Evolutionary conservation across 1,139 yeast species (phyloP), one percentile per base, ranked within the genome.

Genomic region (Dujonia santamariae): DNA sequence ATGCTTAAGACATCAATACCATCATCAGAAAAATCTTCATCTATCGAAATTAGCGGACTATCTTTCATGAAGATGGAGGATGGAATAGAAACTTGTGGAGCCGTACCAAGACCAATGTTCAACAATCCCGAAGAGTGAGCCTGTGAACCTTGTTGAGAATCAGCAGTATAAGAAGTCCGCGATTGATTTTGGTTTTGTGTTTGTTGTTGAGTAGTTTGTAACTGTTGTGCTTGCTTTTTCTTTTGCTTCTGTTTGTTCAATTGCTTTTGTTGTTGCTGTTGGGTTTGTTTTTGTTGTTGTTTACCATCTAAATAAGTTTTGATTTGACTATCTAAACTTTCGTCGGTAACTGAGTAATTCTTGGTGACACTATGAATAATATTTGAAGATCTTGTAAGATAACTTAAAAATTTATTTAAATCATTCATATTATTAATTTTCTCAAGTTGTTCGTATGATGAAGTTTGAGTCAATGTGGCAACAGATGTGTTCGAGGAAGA

Each of bases 331-430:
- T 64, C 63, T 20, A 68, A 36, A 19, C 39, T 50, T 39, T 28
- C 39, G 24, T 34, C 34, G 4, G 27, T 17, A n/a, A 20, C 31
- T n/a, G 36, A 16, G 13, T 31, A 47, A 30, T 54, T 56, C 40
- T 67, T 67, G 13, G 71, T 65, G 7, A 59, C 75, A 42, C 68
- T 55, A 39, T 65, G 67, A 33, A 69, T 61, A 12, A 69, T 54
- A 40, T 55, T 64, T 14, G 69, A 56, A 13, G 66, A 63, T 37
- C 62, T 67, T 26, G 63, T 59, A 26, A 65, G 50, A 42, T 67
- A 68, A n/a, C 58, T 60, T 31, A 69, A 49, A 38, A 67, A 67
- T 43, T 62, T 61, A 42, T 69, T 67, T 42, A 69, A 56, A 47
- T 69, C 75, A 40, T 64, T 62, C 24, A 66, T 49, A 38, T 66